These are phyloP conservation scores for Zalaria obscura DNA, from an alignment of 2,329 filamentous ascomycete genomes.

Conservation along the genomic window DNA sequence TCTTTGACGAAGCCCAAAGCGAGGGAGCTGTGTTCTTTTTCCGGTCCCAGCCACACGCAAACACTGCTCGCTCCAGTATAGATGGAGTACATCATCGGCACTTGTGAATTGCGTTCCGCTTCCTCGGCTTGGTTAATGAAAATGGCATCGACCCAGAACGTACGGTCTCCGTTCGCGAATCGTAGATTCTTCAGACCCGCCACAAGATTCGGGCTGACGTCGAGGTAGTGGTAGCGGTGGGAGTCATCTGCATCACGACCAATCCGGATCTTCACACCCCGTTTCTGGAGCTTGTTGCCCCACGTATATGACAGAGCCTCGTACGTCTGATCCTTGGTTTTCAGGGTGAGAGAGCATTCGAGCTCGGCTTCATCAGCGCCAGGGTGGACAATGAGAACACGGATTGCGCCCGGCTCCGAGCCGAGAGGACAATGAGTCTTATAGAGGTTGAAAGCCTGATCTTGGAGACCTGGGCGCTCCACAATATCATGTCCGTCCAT, in stretches of 20 bases:
- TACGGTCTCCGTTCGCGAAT: not conserved
- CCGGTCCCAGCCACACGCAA: slow-evolving; percentile 3
- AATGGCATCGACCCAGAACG: slow-evolving; percentile 5
- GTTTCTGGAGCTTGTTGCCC: too few relatives aligned
- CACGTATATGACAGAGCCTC: slow-evolving; percentile 6
- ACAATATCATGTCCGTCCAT: too few relatives aligned
- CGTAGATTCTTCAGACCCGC: slow-evolving; percentile 2
- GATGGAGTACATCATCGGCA: slow-evolving; percentile 4
- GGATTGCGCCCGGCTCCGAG: too few relatives aligned
- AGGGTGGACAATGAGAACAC: too few relatives aligned
- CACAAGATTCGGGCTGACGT: not conserved
- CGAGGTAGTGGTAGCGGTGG: too few relatives aligned
- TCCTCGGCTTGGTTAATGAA: slow-evolving; percentile 5
- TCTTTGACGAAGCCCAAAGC: slow-evolving; percentile 4
- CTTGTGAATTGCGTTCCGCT: slow-evolving; percentile 3
- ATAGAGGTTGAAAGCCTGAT: too few relatives aligned
- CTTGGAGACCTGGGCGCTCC: too few relatives aligned
- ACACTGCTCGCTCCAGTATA: slow-evolving; percentile 3
- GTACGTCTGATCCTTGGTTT: not conserved
- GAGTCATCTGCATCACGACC: too few relatives aligned
- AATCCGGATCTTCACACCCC: too few relatives aligned
- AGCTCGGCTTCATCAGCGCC: too few relatives aligned
- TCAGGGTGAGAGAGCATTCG: too few relatives aligned
- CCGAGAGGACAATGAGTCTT: too few relatives aligned
- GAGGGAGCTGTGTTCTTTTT: not conserved